Percentiles rank a stretch among this genome's conserved stretches.
Evolutionary conservation across 768 basidiomycete species (phyloP).

Genomic region (Roridomyces roridus): DNA sequence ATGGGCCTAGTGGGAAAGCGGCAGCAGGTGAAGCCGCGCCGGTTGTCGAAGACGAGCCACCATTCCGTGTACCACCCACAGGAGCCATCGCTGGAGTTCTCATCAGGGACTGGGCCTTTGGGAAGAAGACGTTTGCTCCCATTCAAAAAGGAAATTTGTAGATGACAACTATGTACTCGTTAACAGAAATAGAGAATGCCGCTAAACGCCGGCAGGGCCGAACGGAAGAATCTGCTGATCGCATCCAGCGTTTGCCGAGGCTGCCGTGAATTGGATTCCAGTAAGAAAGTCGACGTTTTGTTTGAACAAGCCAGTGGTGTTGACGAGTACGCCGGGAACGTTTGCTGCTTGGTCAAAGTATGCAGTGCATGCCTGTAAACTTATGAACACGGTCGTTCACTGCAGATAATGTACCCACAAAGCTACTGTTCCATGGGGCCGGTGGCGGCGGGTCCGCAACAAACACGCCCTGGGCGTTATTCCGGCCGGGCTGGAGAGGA

Average conservation of each 20-base stretch:
- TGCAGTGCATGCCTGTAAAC: constrained; percentile 9
- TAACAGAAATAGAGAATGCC: too few relatives aligned
- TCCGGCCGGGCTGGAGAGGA: constrained; percentile 8
- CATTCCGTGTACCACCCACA: constrained; percentile 76
- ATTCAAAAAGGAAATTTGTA: constrained; percentile 29
- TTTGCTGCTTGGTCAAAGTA: constrained; percentile 17
- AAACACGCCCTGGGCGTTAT: constrained; percentile 20
- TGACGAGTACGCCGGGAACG: constrained; percentile 8
- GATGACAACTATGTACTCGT: too few relatives aligned
- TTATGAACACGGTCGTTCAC: background rate
- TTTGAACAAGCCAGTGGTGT: constrained; percentile 19
- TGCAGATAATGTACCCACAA: constrained; percentile 1
- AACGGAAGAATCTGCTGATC: constrained; percentile 18
- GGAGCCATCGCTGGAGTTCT: constrained; percentile 87
- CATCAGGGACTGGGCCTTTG: constrained; percentile 81
- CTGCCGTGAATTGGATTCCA: constrained; percentile 9
- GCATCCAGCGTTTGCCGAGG: constrained; percentile 15
- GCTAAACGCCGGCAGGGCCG: constrained; percentile 13
- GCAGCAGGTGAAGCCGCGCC: background rate
- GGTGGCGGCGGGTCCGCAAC: constrained; percentile 19
- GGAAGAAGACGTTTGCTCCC: constrained; percentile 49
- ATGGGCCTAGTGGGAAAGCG: constrained; percentile 9
- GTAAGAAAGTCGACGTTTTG: constrained; percentile 18
- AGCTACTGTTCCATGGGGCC: constrained; percentile 21
- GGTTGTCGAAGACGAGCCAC: constrained; percentile 42